Evolutionary conservation across 2,329 filamentous ascomycete species (phyloP), one percentile per base, ranked within the genome.

Genomic region (Aspergillus fischeri): DNA sequence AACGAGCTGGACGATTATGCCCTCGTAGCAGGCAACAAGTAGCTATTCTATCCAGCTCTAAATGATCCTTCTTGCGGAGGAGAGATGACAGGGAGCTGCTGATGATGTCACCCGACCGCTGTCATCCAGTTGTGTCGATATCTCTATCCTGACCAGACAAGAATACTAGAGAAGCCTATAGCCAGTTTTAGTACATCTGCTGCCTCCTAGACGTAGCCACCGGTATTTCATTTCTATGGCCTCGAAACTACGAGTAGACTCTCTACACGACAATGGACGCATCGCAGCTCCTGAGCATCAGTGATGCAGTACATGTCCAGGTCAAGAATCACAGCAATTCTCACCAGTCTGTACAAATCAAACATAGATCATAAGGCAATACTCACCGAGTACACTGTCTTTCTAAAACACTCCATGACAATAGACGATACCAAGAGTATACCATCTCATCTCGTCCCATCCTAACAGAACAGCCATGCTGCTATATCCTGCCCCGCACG

Each of bases 41-140:
- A 17, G 14, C 32, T 38, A 17, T 17, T 17, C 32, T 38, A 38
- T 38, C 32, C 6, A 38, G 32, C 14, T 38, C 14, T 17, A 38
- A 38, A n/a, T 38, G 32, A 17, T 17, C 14, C 14, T 38, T 8
- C 32, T 17, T 17, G 32, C 49, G 42, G 51, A 35, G 32, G 49
- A 52, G 21, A 52, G 35, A 35, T 55, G 48, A 58, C 35, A 44
- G 35, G 53, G 52, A 1, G 29, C n/a, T 35, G 60, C 48, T 53
- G 59, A 67, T 68, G 65, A 68, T 68, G 65, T 68, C 66, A 68
- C 64, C 53, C 54, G 64, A 62, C 51, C 47, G 41, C 25, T 20
- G 25, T 27, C 14, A 17, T 38, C 32, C 32, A 17, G 4, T 32
- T 14, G 32, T n/a, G 14, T 38, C 5, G 32, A 38, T n/a, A 14